Evolutionary conservation across 192 early-diverging fungal species (phyloP), one percentile per base, ranked within the genome.

Genomic region (Entophlyctis luteolus): DNA sequence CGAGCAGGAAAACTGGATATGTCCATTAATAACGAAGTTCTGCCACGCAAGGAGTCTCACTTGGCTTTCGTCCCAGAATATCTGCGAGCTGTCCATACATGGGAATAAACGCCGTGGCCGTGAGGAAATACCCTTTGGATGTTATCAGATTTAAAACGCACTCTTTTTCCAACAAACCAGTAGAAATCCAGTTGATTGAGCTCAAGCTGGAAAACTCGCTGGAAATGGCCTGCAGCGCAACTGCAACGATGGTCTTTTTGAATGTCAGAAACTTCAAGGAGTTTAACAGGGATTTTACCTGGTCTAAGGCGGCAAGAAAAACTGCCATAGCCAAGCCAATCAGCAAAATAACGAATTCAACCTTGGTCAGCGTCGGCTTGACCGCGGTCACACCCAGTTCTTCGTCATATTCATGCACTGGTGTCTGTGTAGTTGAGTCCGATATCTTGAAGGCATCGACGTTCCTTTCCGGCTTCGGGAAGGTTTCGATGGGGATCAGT

Each of bases 31-130:
- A n/a, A n/a, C n/a, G n/a, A n/a, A n/a, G n/a, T n/a, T n/a, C n/a
- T n/a, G n/a, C n/a, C n/a, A n/a, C n/a, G n/a, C n/a, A n/a, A n/a
- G n/a, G n/a, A n/a, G n/a, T n/a, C n/a, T n/a, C n/a, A n/a, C n/a
- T n/a, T n/a, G n/a, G 77, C 20, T 88, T 54, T 22, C 76, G 85
- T 16, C 91, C 93, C 74, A 96, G 87, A 63, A 96, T 94, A 63
- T 95, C 93, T 34, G 89, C 84, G 60, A 95, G 81, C 58, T 89
- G 88, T 45, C 31, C 91, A 71, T 93, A 93, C 12, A 78, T 67
- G 62, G 89, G 86, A 59, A 84, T 82, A 62, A 90, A 79, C 5
- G 92, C 81, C 0, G 89, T 91, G 29, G 75, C 67, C 36, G 65
- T 12, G 34, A 56, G 32, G 53, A 67, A 55, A 25, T 67, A 32